Evolutionary conservation across 2,329 filamentous ascomycete genomes (phyloP), one percentile per base, ranked within the genome.

Genomic region (Hymenotorrendiella dingleyae): DNA sequence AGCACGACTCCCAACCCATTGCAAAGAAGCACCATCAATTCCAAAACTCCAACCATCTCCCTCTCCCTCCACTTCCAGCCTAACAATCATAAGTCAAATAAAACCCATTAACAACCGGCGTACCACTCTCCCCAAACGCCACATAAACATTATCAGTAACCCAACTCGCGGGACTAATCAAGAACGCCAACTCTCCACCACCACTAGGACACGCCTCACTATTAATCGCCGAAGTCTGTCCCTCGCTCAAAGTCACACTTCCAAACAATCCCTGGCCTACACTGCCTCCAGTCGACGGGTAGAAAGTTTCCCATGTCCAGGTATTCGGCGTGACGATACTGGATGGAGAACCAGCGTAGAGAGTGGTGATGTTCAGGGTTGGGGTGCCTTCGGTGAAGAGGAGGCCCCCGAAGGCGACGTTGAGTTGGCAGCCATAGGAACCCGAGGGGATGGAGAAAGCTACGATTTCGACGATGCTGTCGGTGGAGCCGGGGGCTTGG

Each of bases 251-350:
- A 10, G 19, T 49, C 0, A 48, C 38, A 2, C 48, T 50, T 4
- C 49, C 53, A 27, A 53, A 54, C 6, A 82, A 20, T 21, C 30
- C 30, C 17, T 34, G 30, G 11, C 30, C 30, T n/a, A 34, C 17
- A 11, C 73, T 7, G 78, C 78, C 16, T 43, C 47, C 44, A 20
- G 41, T 10, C 1, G 46, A 22, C n/a, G 43, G 30, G 22, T 35
- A 46, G 28, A 51, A 40, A 3, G 36, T 43, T 11, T 41, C 37
- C 49, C 51, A 50, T 12, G 22, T 29, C 20, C 35, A 44, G 11
- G 40, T 26, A 29, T 50, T 47, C 2, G 42, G 29, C 21, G 40
- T 46, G 5, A n/a, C 6, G 29, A 49, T 46, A 11, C 16, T 17
- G 11, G 26, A 20, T 2, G 45, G 35, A 6, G 22, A 4, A 7